Evolutionary conservation across 2,329 filamentous ascomycete genomes (phyloP).

Genomic region (Gaeumannomyces tritici): DNA sequence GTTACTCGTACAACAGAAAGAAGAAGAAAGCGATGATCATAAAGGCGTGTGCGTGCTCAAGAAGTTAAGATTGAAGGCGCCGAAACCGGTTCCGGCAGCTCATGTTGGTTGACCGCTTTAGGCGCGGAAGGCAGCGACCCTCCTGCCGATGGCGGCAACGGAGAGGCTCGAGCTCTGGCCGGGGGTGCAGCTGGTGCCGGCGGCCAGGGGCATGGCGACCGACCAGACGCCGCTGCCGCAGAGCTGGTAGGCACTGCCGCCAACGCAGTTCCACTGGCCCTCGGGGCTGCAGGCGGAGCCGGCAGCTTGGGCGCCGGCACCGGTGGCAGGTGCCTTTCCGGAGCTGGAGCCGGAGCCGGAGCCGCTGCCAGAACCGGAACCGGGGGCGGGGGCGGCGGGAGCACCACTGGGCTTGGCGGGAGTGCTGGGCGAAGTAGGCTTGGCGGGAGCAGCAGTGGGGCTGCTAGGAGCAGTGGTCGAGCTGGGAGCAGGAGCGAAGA

Average conservation of each 20-base stretch:
- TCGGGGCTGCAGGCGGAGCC: constrained; percentile 36
- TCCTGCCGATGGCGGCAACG: constrained; percentile 12
- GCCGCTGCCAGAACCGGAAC: constrained; percentile 10
- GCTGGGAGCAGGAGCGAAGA: constrained; percentile 21
- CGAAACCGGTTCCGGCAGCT: neutral
- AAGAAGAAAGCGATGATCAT: neutral
- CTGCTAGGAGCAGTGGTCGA: constrained; percentile 9
- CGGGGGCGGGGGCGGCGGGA: constrained; percentile 7
- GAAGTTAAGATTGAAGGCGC: neutral
- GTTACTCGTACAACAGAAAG: neutral
- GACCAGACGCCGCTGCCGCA: constrained; percentile 41
- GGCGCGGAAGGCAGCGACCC: constrained; percentile 13
- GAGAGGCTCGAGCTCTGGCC: constrained; percentile 19
- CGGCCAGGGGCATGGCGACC: constrained; percentile 26
- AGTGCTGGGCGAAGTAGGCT: constrained; percentile 6
- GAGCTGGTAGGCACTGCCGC: constrained; percentile 35
- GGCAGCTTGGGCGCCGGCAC: constrained; percentile 21
- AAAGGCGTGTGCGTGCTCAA: neutral
- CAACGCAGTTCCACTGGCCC: constrained; percentile 40
- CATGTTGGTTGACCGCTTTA: constrained; percentile 6
- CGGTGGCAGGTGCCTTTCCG: too few relatives aligned
- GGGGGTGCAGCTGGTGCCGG: constrained; percentile 33
- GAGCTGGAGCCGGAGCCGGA: constrained; percentile 11
- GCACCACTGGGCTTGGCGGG: too few relatives aligned
- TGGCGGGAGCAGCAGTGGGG: constrained; percentile 9